Base-by-base conservation (phyloP, 805 yeast genomes). In the Metschnikowia lunata region DNA sequence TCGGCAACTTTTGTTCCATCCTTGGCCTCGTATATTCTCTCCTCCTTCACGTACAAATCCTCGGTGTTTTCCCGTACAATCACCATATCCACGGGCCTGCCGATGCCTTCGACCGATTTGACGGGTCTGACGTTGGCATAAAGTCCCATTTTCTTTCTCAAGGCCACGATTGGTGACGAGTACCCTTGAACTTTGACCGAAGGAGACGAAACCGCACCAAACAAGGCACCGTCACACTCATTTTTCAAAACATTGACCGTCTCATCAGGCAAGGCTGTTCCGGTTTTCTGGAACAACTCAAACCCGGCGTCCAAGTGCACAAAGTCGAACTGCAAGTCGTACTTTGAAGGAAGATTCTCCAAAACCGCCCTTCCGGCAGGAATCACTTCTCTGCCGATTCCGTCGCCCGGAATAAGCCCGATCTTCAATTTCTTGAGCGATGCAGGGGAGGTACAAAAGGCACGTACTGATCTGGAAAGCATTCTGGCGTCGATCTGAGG, bases 21-120 rank as follows among this genome's bases (percentile, higher is more conserved):
- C 45, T 76, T 77, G 55, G 76, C 80, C 54, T 76, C 81, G 63
- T 76, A 87, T 37, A 87, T 66, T 58, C 72, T 80, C 72, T 93
- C 99, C 65, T 90, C 95, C 74, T 93, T 93, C 68, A 93, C 85
- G 72, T 93, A 93, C 57, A 91, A 76, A 69, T 93, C 99, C 74
- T 93, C 99, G 49, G 99, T 93, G 77, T 93, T 93, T 72, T 93
- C 99, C 66, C 99, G 86, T 32, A 93, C 99, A 66, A 93, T 93
- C 28, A 93, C 96, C 88, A 93, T 83, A 66, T 93, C 99, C 40
- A 90, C 96, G 31, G 95, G 90, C 68, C 88, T 82, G 54, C 88
- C 90, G 43, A 80, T 75, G 42, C 90, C 91, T 34, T 79, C 83
- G 33, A 90, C 97, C 40, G 93, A 83, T 71, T 93, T 93, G 56